Base-by-base conservation (phyloP, 768 basidiomycete species). In the Lactarius sanguifluus region DNA sequence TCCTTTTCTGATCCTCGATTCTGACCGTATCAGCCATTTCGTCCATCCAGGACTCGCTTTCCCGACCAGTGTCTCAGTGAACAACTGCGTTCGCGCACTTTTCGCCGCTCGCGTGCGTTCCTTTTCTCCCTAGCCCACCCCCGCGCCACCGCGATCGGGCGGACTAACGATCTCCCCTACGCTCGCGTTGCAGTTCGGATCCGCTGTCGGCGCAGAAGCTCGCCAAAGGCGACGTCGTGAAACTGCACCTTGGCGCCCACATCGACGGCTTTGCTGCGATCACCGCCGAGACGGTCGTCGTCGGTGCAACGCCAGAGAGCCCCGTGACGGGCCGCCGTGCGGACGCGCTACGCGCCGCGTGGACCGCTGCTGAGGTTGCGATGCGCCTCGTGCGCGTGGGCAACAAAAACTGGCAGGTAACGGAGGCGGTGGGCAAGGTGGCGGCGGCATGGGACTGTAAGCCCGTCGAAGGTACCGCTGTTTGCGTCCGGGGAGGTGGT, bases 191-290 rank as follows among this genome's bases (percentile, higher is more conserved):
- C 73, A 92, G 90, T 71, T 92, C 92, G 43, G 92, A 94, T 79
- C 78, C 88, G 18, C 83, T 85, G 69, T 85, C 90, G 32, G 79
- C 80, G 8, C 86, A 88, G 76, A 83, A 77, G 59, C 83, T 96
- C 70, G 86, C 85, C 32, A 90, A 94, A 69, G 87, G 87, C 67
- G 97, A 99, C 76, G 87, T 99, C 65, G 96, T 98, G 71, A 98
- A 98, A 80, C 79, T 99, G 69, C 93, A 96, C 77, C 83, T 98
- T 67, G 97, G 97, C 56, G 95, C 96, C 23, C 97, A 99, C 75
- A 94, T 99, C 77, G 96, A 98, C 76, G 97, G 97, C 64, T 98
- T 92, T 77, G 95, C 96, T 23, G 87, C 94, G 62, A 88, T 97
- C 76, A 87, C 86, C 74, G 97, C 94, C 40, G 97, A 99, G 78